A percentile compares a stretch with the other conserved stretches of the same genome.
These are phyloP conservation scores for Colletotrichum chrysophilum DNA, from an alignment of 2,329 filamentous ascomycete species.

Conservation along the genomic window DNA sequence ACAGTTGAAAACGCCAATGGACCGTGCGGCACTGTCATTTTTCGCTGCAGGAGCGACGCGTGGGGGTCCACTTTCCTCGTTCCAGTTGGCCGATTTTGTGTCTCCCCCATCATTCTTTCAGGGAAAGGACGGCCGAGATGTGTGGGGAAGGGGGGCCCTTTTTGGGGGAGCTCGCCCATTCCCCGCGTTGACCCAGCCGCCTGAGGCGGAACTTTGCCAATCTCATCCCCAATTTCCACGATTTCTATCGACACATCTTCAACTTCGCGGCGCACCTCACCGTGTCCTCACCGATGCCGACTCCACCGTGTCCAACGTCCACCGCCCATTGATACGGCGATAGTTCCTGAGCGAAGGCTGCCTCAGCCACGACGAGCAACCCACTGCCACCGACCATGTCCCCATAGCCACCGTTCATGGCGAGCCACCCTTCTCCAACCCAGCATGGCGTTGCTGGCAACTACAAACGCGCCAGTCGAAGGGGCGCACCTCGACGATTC, in stretches of 20 bases:
- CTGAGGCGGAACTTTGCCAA: slow-evolving; percentile 4
- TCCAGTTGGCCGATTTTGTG: neutral
- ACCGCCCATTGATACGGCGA: neutral
- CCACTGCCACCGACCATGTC: neutral
- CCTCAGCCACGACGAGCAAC: neutral
- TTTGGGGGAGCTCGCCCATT: neutral
- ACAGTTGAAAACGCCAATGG: neutral
- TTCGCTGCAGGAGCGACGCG: neutral
- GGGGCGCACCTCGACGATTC: slow-evolving; percentile 57
- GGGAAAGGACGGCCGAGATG: neutral
- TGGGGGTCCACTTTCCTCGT: neutral
- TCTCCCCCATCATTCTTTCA: neutral
- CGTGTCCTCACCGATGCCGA: neutral
- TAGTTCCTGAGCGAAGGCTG: neutral
- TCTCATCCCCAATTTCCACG: neutral
- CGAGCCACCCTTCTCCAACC: neutral
- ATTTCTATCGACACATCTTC: neutral
- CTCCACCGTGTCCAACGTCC: neutral
- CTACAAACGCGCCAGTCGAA: slow-evolving; percentile 59
- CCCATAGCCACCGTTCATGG: slow-evolving; percentile 6
- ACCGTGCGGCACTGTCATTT: neutral
- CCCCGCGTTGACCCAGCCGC: neutral
- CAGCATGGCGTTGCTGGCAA: slow-evolving; percentile 20
- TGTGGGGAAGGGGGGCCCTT: slow-evolving; percentile 4
- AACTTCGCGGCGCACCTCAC: neutral